Base-by-base conservation (phyloP, 2,329 filamentous ascomycete genomes). In the Ceratocystiopsis brevicomis region DNA sequence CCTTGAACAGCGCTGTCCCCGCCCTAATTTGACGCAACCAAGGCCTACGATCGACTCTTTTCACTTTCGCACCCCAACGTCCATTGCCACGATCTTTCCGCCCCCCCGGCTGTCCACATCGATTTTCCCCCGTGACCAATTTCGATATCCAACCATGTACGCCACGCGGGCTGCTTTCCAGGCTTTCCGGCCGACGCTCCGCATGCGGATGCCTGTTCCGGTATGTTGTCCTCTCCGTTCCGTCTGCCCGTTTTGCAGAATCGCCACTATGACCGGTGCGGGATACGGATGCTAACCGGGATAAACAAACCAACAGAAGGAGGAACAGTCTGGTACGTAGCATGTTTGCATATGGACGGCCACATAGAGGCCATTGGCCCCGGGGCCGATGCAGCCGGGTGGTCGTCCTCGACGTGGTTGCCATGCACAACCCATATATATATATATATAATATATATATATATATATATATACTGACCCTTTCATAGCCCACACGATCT, bases 401-500 rank as follows among this genome's bases (percentile, higher is more conserved):
- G 6, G 25, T 9, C 10, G 8, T 11, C 25, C 5, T 10, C 25
- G 25, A 30, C 25, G 8, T 30, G 25, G 6, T 30, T 30, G 2
- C 8, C 19, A 21, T 36, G 34, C 14, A 36, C n/a, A 36, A 13
- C 34, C 34, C 12, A 6, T 37, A n/a, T n/a, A n/a, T n/a, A n/a
- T n/a, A n/a, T n/a, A n/a, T n/a, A n/a, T n/a, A n/a, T n/a, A n/a
- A n/a, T n/a, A n/a, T n/a, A n/a, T n/a, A n/a, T n/a, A n/a, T n/a
- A n/a, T n/a, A n/a, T n/a, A n/a, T n/a, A n/a, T n/a, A n/a, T n/a
- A 35, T 15, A 38, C 44, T 33, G 45, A 43, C 45, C 49, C 6
- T 38, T 17, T 50, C n/a, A 52, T 54, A 98, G 90, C 85, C 61
- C 90, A 96, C 69, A 95, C 88, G 56, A 77, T 96, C 64, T 94